Base-by-base conservation (phyloP, 257 asterid genomes). In the Solanum bulbocastanum region DNA sequence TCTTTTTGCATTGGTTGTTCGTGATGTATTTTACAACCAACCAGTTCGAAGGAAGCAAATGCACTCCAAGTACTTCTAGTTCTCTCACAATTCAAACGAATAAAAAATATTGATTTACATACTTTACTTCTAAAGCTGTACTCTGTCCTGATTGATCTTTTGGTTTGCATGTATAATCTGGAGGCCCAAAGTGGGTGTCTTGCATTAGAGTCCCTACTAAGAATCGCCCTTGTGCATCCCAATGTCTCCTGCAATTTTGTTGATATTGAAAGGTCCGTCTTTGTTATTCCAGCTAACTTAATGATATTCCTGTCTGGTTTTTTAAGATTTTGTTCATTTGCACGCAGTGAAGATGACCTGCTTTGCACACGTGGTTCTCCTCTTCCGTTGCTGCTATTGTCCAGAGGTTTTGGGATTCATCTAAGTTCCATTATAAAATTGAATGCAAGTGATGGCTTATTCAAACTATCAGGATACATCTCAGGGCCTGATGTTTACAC, bases 391-490 rank as follows among this genome's bases (percentile, higher is more conserved):
- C 88, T 92, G 86, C 87, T 95, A 69, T 93, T 95, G 91, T 90
- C 91, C 42, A 91, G 91, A 91, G 90, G 91, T 89, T 94, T 96
- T 65, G 98, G 98, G 88, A 84, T 93, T 90, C 97, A 91, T 89
- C 90, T 92, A 39, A 86, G 88, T 75, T 88, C 86, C 87, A 90
- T 96, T 68, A 65, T 86, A 83, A 92, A 92, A 87, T 56, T 18
- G 65, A 18, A 18, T 56, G 65, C 65, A 56, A 90, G 92, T 89
- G 93, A 91, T 87, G 92, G 95, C 65, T 92, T 86, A 86, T 78
- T 94, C 89, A 93, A 91, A 90, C 97, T 96, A 87, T 89, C 94
- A 88, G 99, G 98, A 72, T 95, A 92, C 91, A 88, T 95, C 71
- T 95, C 98, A 81, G 95, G 91, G 89, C 98, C 97, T 71, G 94